Evolutionary conservation across 2,329 filamentous ascomycete genomes (phyloP).

Genomic region (Fusarium sp.): DNA sequence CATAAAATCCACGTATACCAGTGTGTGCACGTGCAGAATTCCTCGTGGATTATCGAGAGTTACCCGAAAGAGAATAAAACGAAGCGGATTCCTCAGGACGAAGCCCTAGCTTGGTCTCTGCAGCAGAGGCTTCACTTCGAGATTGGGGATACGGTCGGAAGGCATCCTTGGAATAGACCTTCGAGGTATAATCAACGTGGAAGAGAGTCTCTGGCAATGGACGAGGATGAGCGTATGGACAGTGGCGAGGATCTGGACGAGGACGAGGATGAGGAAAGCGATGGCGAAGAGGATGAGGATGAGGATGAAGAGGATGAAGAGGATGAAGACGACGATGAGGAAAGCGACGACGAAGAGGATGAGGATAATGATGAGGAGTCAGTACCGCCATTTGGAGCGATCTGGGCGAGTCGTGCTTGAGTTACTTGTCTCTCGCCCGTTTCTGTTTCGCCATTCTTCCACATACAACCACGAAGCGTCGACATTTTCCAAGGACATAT

Average conservation of each 20-base stretch:
- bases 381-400: background rate
- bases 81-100: background rate
- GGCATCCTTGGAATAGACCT: background rate
- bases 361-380: background rate
- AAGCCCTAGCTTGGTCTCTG: too few relatives aligned
- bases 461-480: background rate
- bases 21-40: background rate
- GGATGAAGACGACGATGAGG: too few relatives aligned
- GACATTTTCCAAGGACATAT: background rate
- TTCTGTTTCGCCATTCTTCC: background rate
- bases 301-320: too few relatives aligned
- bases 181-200: too few relatives aligned
- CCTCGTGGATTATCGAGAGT: background rate
- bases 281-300: too few relatives aligned
- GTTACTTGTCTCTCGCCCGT: background rate
- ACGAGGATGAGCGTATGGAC: too few relatives aligned
- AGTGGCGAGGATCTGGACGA: too few relatives aligned
- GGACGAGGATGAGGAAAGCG: too few relatives aligned
- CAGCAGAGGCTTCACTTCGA: background rate
- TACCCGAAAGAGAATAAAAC: background rate
- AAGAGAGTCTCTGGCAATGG: too few relatives aligned
- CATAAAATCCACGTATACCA: background rate
- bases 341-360: too few relatives aligned
- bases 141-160: fast-evolving
- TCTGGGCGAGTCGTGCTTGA: background rate